A percentile compares a stretch with the other conserved stretches of the same genome.
These are phyloP conservation scores for Zygosaccharomyces lentus DNA, from an alignment of 805 yeast species.

Conservation along the genomic window DNA sequence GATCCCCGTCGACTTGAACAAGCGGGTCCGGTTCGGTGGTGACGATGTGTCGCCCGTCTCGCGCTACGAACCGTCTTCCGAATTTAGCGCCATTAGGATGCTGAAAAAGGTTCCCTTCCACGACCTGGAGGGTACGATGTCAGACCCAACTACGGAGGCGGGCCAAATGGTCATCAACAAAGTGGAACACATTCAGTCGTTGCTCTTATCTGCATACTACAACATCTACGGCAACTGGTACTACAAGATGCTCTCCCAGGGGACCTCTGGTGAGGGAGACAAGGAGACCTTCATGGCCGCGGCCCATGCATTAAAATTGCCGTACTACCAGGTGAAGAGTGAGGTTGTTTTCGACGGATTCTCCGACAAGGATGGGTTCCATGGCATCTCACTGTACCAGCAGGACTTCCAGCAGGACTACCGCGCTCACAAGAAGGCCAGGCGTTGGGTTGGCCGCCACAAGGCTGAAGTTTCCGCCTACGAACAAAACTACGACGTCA, in stretches of 20 bases:
- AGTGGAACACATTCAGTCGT: slow-evolving; percentile 51
- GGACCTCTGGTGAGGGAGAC: slow-evolving; percentile 76
- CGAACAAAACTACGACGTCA: slow-evolving; percentile 16
- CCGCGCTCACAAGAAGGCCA: slow-evolving; percentile 17
- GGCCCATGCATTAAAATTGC: slow-evolving; percentile 46
- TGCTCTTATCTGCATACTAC: slow-evolving; percentile 58
- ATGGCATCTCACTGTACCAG: slow-evolving; percentile 44
- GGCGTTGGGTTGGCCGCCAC: slow-evolving; percentile 10
- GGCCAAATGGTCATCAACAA: slow-evolving; percentile 66
- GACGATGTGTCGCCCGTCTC: slow-evolving; percentile 26
- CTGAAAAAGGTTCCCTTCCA: slow-evolving; percentile 44
- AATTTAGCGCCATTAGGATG: slow-evolving; percentile 12
- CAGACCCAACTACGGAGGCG: slow-evolving; percentile 65
- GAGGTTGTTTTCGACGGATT: slow-evolving; percentile 39
- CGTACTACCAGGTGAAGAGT: slow-evolving; percentile 50
- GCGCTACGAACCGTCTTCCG: slow-evolving; percentile 12
- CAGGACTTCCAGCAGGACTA: slow-evolving; percentile 49
- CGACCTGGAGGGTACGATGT: slow-evolving; percentile 58
- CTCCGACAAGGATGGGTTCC: slow-evolving; percentile 28
- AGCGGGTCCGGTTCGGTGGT: slow-evolving; percentile 31
- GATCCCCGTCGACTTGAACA: slow-evolving; percentile 35
- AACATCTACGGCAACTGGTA: slow-evolving; percentile 59
- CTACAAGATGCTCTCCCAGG: slow-evolving; percentile 66
- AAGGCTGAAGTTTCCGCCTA: slow-evolving; percentile 9
- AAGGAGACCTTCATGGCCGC: slow-evolving; percentile 74